A percentile compares a stretch with the other conserved stretches of the same genome.
Conservation (phyloP, 805 yeast species). For the Candida tibetensis region DNA sequence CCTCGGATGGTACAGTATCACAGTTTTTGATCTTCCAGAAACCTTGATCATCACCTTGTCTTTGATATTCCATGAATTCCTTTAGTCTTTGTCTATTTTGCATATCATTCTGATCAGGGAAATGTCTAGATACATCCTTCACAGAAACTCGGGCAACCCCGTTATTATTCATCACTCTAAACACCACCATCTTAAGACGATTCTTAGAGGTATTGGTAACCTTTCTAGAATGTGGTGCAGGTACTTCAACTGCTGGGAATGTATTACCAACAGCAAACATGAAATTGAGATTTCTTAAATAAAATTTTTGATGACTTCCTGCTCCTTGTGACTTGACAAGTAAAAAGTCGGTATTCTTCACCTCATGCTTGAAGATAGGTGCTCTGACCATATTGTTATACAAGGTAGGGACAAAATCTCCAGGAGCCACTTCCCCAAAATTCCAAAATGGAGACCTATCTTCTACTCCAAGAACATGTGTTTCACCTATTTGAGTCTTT, state of each 20-base stretch:
- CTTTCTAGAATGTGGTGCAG: conserved; percentile 96
- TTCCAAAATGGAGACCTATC: conserved; percentile 98
- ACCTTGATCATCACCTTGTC: conserved; percentile 92
- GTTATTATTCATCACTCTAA: conserved; percentile 73
- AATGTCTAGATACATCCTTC: conserved; percentile 84
- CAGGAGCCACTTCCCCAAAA: conserved; percentile 94
- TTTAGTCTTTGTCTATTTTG: conserved; percentile 93
- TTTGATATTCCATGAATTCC: conserved; percentile 96
- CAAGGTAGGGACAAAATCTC: conserved; percentile 88
- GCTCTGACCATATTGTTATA: conserved; percentile 92
- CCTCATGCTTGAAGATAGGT: conserved; percentile 87
- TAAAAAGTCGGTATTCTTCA: conserved; percentile 74
- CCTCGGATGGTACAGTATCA: conserved; percentile 68
- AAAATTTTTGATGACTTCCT: conserved; percentile 69
- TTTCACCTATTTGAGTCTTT: conserved; percentile 85
- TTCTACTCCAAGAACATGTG: conserved; percentile 92
- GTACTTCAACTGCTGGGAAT: conserved; percentile 90
- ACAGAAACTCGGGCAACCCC: conserved; percentile 75
- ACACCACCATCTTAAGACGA: conserved; percentile 90
- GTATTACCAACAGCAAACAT: conserved; percentile 88
- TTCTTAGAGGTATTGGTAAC: conserved; percentile 92
- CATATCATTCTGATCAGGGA: conserved; percentile 97
- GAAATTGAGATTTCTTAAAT: conserved; percentile 63
- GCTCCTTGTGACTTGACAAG: conserved; percentile 77
- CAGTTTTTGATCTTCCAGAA: conserved; percentile 78